Conservation (phyloP, 2,329 filamentous ascomycete genomes). For the Pleomassaria siparia region DNA sequence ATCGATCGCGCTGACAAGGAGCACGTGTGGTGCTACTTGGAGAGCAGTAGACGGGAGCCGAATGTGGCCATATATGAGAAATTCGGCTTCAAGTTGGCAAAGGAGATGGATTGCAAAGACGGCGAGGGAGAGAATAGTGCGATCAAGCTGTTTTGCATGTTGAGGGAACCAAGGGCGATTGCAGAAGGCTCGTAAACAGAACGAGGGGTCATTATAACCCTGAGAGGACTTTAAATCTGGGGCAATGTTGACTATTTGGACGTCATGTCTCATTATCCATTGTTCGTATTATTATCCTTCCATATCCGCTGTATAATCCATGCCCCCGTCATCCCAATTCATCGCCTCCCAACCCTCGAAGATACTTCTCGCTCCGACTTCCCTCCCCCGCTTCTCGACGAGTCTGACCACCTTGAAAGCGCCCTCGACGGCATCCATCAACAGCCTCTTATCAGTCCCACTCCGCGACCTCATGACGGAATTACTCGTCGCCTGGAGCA, state of each 20-base stretch:
- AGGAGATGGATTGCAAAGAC: slow-evolving; percentile 68
- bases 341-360: slow-evolving; percentile 32
- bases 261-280: no score
- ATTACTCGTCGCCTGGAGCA: slow-evolving; percentile 26
- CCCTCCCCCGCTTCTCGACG: slow-evolving; percentile 14
- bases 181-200: no score
- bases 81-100: slow-evolving; percentile 67
- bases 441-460: slow-evolving; percentile 6
- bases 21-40: slow-evolving; percentile 67
- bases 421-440: slow-evolving; percentile 21
- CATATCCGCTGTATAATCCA: not conserved
- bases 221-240: no score
- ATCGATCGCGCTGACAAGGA: slow-evolving; percentile 65
- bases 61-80: slow-evolving; percentile 71
- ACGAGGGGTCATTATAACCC: no score
- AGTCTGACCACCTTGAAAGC: slow-evolving; percentile 21
- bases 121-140: slow-evolving; percentile 51
- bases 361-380: slow-evolving; percentile 22
- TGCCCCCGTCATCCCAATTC: slow-evolving; percentile 22
- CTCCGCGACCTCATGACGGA: slow-evolving; percentile 8
- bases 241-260: no score
- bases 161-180: slow-evolving; percentile 42
- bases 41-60: slow-evolving; percentile 67
- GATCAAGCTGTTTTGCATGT: slow-evolving; percentile 51
- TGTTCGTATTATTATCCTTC: no score